phyloP scores from a whole-genome alignment of 2,329 filamentous ascomycete genomes.

The Cercospora zeae-maydis region DNA sequence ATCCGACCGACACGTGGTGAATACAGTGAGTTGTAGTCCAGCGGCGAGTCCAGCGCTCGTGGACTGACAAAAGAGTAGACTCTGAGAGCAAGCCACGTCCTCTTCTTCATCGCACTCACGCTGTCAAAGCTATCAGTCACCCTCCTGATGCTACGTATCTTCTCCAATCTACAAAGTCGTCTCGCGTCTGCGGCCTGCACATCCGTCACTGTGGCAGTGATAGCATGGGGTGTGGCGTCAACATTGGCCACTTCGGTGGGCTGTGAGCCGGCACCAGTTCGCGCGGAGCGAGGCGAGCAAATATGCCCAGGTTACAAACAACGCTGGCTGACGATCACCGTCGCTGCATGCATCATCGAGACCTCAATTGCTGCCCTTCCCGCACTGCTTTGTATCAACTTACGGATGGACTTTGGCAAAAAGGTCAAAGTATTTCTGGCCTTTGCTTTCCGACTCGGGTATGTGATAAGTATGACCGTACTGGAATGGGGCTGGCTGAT shows the following conservation, averaged over 20 bases:
- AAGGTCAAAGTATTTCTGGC: not conserved
- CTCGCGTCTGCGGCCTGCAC: not conserved
- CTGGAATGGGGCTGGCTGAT: not conserved
- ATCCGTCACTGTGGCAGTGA: not conserved
- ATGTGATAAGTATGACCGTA: not conserved
- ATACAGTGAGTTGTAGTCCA: not conserved
- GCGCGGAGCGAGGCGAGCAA: not conserved
- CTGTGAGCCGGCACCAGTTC: not conserved
- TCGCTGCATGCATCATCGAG: not conserved
- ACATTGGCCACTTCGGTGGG: not conserved
- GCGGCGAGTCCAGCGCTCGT: not conserved
- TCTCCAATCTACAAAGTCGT: not conserved
- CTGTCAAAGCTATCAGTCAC: not conserved
- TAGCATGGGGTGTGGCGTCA: not conserved
- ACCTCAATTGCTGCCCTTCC: not conserved
- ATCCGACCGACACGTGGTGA: not conserved
- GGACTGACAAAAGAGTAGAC: not conserved
- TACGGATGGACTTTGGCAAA: not conserved
- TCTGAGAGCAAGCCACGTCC: not conserved
- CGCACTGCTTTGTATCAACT: not conserved
- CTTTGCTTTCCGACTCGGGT: not conserved
- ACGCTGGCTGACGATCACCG: not conserved
- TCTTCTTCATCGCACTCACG: not conserved
- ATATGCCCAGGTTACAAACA: not conserved
- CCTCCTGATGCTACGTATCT: not conserved